phyloP scores from a whole-genome alignment of 768 basidiomycete genomes.

The Pisolithus marmoratus region DNA sequence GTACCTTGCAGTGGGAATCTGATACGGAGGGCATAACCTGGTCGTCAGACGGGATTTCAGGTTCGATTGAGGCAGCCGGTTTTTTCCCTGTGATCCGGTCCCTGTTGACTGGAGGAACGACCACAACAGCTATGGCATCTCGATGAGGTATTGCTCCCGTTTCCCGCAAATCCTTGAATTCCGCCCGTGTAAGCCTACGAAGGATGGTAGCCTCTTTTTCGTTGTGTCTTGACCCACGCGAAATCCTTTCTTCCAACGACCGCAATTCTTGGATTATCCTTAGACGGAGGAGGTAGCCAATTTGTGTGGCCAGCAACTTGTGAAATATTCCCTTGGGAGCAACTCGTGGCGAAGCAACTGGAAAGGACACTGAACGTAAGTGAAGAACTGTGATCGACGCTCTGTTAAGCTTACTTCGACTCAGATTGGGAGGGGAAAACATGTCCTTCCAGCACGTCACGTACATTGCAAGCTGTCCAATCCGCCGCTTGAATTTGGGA shows the following conservation, averaged over 20 bases:
- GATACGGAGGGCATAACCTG: not conserved
- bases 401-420: conserved; percentile 28
- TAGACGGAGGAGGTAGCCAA: conserved; percentile 61
- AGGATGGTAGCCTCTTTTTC: conserved; percentile 38
- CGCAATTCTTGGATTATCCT: conserved; percentile 74
- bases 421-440: conserved; percentile 30
- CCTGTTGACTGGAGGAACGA: conserved; percentile 61
- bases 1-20: conserved; percentile 5
- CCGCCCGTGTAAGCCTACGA: conserved; percentile 57
- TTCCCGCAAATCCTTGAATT: conserved; percentile 46
- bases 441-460: conserved; percentile 55
- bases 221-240: conserved; percentile 14
- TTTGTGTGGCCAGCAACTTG: conserved; percentile 46
- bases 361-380: not conserved
- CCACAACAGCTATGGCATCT: conserved; percentile 60
- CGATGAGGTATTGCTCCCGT: conserved; percentile 44
- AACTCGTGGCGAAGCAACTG: conserved; percentile 21
- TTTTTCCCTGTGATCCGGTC: conserved; percentile 41
- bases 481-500: conserved; percentile 47
- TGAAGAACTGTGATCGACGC: conserved; percentile 2
- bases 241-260: conserved; percentile 44
- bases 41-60: conserved; percentile 20
- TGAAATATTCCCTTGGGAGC: conserved; percentile 30
- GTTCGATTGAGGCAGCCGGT: conserved; percentile 37
- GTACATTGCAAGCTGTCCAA: conserved; percentile 44